Percentiles rank a stretch among this genome's conserved stretches.
Conservation (phyloP, 495 filamentous ascomycete species). For the Lasiosphaeria miniovina region DNA sequence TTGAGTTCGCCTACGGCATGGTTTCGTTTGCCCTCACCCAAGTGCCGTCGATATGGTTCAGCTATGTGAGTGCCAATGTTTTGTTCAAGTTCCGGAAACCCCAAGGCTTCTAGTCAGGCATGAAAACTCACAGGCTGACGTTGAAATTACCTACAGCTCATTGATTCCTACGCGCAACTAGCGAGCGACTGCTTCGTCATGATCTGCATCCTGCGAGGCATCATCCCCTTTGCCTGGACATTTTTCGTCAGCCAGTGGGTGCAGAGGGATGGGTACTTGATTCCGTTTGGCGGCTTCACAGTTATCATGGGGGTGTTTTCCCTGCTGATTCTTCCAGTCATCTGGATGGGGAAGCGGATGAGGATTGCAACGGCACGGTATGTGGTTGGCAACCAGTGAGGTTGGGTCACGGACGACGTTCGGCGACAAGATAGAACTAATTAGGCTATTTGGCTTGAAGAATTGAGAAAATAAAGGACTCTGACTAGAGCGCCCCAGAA, state of each 20-base stretch:
- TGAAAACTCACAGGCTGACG: background rate
- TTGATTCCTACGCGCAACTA: slow-evolving; percentile 31
- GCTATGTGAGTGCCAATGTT: slow-evolving; percentile 25
- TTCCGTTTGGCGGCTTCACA: slow-evolving; percentile 28
- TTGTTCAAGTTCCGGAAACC: background rate
- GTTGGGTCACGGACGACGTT: background rate
- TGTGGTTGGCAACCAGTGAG: slow-evolving; percentile 28
- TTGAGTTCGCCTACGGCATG: slow-evolving; percentile 33
- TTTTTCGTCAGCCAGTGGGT: slow-evolving; percentile 31
- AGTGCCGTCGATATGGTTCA: slow-evolving; percentile 31
- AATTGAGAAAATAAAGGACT: too few species aligned
- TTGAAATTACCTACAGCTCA: slow-evolving; percentile 19
- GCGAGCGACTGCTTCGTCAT: slow-evolving; percentile 37
- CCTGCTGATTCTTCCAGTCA: slow-evolving; percentile 24
- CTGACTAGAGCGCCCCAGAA: too few species aligned
- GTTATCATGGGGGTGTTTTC: slow-evolving; percentile 28
- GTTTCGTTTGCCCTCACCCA: slow-evolving; percentile 29
- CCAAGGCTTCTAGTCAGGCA: background rate
- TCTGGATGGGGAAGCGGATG: slow-evolving; percentile 29
- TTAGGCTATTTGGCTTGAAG: too few species aligned
- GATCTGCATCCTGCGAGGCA: slow-evolving; percentile 28
- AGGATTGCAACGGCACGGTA: slow-evolving; percentile 30
- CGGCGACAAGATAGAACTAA: too few species aligned
- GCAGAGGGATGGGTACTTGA: slow-evolving; percentile 19
- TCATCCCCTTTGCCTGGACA: slow-evolving; percentile 31